Evolutionary conservation across 306 rosid species (phyloP).

Genomic region (Malus asiatica): DNA sequence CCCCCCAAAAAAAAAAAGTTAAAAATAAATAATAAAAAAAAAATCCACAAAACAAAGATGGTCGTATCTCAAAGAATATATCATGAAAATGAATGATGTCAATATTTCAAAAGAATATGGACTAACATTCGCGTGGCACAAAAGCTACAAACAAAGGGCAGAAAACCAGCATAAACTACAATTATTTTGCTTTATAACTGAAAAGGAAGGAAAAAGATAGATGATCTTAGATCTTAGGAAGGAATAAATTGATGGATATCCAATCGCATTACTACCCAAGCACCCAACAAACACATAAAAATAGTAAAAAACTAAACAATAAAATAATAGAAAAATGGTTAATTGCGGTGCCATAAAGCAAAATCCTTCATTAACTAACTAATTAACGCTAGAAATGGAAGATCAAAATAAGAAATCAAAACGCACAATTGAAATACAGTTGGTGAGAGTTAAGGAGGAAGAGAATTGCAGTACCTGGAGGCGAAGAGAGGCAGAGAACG

Average conservation of each 20-base stretch:
- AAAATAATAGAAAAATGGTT: too few relatives aligned
- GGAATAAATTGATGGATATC: not conserved
- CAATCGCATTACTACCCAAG: not conserved
- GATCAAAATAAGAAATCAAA: not conserved
- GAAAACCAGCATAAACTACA: not conserved
- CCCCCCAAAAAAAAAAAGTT: not conserved
- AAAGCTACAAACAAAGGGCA: not conserved
- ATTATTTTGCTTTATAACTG: not conserved
- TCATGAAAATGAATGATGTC: not conserved
- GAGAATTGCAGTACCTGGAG: slow-evolving; percentile 3
- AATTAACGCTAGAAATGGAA: too few relatives aligned
- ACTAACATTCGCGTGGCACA: not conserved
- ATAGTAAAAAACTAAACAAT: not conserved
- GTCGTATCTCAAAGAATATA: not conserved
- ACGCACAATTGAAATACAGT: not conserved
- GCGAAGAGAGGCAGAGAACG: not conserved
- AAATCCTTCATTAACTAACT: not conserved
- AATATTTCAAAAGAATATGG: not conserved
- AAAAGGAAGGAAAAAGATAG: fast-evolving
- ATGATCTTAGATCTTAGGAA: not conserved
- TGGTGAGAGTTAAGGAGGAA: not conserved
- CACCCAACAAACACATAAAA: not conserved
- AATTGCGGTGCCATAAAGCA: too few relatives aligned
- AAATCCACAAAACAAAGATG: not conserved
- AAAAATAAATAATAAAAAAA: not conserved